Percentiles rank a stretch among this genome's conserved stretches.
Conservation (phyloP, 2,329 filamentous ascomycete genomes). For the Venturia asperata region DNA sequence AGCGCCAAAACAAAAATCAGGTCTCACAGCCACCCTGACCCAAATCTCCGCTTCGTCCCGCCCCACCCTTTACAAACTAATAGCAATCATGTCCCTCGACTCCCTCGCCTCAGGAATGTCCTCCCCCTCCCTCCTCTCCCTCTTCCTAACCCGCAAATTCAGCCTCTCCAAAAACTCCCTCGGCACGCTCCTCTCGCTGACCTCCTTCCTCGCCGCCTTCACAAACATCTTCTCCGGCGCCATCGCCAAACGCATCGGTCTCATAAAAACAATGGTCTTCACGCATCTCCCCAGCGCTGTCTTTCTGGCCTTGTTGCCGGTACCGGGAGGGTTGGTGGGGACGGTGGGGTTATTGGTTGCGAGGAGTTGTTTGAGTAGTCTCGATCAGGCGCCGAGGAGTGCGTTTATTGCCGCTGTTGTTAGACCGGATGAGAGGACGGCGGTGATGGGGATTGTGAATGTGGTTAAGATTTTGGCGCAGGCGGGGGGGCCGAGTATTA, state of each 20-base stretch:
- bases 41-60: constrained; percentile 52
- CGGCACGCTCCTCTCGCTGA: constrained; percentile 47
- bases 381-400: constrained; percentile 61
- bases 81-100: constrained; percentile 61
- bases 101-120: constrained; percentile 65
- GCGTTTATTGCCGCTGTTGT: constrained; percentile 63
- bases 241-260: constrained; percentile 56
- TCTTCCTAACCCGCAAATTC: constrained; percentile 52
- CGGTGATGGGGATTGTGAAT: constrained; percentile 62
- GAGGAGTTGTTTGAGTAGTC: constrained; percentile 56
- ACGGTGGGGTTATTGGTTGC: constrained; percentile 52
- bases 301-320: constrained; percentile 48
- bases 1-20: constrained; percentile 30
- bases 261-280: constrained; percentile 40
- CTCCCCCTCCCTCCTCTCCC: constrained; percentile 45
- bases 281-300: constrained; percentile 53
- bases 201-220: constrained; percentile 36
- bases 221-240: constrained; percentile 49
- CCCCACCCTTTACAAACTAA: constrained; percentile 52
- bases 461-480: constrained; percentile 55
- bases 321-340: constrained; percentile 44
- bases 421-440: constrained; percentile 57
- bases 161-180: constrained; percentile 45
- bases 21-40: constrained; percentile 35
- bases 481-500: constrained; percentile 35